phyloP scores from a whole-genome alignment of 116 monocot species.

The Trichopus zeylanicus region DNA sequence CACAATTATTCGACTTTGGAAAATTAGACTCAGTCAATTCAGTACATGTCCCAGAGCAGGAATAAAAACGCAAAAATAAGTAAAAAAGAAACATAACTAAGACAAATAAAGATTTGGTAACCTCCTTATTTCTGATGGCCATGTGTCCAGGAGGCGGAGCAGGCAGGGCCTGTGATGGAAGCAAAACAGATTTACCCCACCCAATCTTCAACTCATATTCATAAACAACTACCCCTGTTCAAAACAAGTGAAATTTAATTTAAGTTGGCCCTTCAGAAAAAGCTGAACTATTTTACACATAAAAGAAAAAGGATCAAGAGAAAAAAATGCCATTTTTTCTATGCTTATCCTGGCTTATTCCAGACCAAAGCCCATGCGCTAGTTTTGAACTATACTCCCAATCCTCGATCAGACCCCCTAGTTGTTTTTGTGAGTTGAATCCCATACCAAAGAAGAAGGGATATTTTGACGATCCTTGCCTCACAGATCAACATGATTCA shows the following conservation, averaged over 20 bases:
- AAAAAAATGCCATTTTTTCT: background rate
- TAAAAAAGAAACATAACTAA: too few relatives aligned
- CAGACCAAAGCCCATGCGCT: too few relatives aligned
- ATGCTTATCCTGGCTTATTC: background rate
- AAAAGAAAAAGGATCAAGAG: background rate
- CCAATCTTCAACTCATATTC: conserved; percentile 99
- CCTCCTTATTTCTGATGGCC: conserved; percentile 99
- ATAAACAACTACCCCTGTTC: conserved; percentile 90
- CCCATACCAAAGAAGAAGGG: too few relatives aligned
- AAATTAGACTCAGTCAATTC: too few relatives aligned
- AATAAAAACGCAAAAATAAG: background rate
- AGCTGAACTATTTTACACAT: background rate
- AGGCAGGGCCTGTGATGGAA: conserved; percentile 95
- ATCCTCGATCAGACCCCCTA: too few relatives aligned
- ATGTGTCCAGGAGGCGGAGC: conserved; percentile 99
- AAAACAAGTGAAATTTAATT: background rate
- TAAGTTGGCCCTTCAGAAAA: background rate
- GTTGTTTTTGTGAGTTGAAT: too few relatives aligned
- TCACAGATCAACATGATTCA: too few relatives aligned
- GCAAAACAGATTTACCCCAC: conserved; percentile 98
- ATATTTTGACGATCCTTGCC: too few relatives aligned
- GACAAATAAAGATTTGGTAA: conserved; percentile 5
- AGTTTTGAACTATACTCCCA: too few relatives aligned
- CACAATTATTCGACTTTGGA: conserved; percentile 1
- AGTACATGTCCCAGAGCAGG: background rate